Conservation (phyloP, 495 filamentous ascomycete genomes). For the Penicillium herquei region DNA sequence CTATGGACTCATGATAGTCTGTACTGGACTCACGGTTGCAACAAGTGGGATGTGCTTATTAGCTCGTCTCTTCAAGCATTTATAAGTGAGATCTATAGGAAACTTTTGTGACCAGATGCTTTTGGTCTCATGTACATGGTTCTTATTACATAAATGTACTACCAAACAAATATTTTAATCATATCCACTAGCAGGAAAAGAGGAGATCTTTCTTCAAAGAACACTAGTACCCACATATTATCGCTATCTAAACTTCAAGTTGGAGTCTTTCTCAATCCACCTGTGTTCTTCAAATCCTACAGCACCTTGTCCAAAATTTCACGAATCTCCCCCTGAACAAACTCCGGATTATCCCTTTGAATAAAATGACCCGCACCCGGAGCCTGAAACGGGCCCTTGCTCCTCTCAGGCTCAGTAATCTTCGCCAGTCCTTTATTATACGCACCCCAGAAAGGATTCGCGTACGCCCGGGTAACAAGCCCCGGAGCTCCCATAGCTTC, state of each 20-base stretch:
- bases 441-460: not conserved
- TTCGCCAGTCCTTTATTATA: not conserved
- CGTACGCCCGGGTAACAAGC: not conserved
- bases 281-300: not conserved
- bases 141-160: no score
- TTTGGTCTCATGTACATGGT: no score
- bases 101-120: no score
- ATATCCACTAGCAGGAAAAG: no score
- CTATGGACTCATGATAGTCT: slow-evolving; percentile 38
- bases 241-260: no score
- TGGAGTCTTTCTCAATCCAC: no score
- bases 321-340: not conserved
- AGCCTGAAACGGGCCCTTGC: not conserved
- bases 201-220: no score
- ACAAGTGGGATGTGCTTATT: slow-evolving; percentile 14
- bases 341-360: not conserved
- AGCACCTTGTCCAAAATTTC: not conserved
- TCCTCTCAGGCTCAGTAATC: not conserved
- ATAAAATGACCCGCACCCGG: not conserved
- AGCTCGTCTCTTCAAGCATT: slow-evolving; percentile 7
- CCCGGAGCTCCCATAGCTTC: not conserved
- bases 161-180: no score
- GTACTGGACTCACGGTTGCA: slow-evolving; percentile 12
- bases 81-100: not conserved
- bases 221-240: no score